phyloP scores from a whole-genome alignment of 306 rosid genomes.

The Fragaria vesca region DNA sequence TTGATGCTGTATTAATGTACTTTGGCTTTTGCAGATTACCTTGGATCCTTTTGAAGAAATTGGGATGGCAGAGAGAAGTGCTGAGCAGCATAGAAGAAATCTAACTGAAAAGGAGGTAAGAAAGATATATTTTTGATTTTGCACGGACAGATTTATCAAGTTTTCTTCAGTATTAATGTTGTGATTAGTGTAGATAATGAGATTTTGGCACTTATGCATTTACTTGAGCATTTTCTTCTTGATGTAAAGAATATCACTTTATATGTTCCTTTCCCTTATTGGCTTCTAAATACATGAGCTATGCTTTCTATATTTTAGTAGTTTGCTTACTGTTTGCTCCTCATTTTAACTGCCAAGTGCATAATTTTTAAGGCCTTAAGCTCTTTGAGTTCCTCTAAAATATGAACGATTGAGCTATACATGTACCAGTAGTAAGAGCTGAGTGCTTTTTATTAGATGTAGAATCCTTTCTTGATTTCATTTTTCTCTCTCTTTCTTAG shows the following conservation, averaged over 20 bases:
- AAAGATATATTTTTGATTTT: not conserved
- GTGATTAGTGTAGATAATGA: not conserved
- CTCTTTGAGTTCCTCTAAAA: not conserved
- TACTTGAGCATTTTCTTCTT: not conserved
- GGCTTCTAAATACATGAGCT: constrained; percentile 4
- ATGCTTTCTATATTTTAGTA: not conserved
- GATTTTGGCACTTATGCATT: not conserved
- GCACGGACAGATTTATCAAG: not conserved
- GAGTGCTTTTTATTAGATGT: constrained; percentile 3
- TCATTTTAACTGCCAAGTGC: not conserved
- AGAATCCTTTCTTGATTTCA: constrained; percentile 21
- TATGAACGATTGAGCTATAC: not conserved
- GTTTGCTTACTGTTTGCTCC: not conserved
- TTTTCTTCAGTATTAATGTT: not conserved
- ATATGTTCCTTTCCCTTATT: not conserved
- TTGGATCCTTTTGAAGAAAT: constrained; percentile 93
- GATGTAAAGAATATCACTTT: not conserved
- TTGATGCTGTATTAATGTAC: constrained; percentile 9
- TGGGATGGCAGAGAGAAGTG: constrained; percentile 63
- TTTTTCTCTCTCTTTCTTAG: constrained; percentile 39
- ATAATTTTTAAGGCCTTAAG: no score
- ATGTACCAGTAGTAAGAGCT: not conserved
- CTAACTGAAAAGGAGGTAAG: constrained; percentile 82
- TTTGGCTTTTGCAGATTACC: constrained; percentile 48
- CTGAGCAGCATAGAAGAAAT: constrained; percentile 79